Evolutionary conservation across 2,329 filamentous ascomycete species (phyloP), one percentile per base, ranked within the genome.

Genomic region (Massarina eburnea): DNA sequence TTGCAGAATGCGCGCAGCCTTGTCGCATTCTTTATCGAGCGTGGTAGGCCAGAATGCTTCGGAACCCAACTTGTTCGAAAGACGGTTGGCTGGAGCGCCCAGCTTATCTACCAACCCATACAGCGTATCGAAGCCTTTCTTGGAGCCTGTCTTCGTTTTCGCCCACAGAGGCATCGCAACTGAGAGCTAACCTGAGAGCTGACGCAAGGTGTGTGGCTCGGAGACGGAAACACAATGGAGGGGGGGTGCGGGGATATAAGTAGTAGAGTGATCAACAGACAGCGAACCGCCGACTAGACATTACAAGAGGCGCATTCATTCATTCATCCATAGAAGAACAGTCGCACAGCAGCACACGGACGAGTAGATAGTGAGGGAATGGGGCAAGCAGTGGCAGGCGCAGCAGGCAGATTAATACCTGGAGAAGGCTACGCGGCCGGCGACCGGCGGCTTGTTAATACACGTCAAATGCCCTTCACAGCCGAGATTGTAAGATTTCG

Each of bases 21-120:
- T 96, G 72, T 96, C 89, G 71, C 87, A 88, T 76, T 96, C 91
- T 57, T 87, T 86, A 67, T 96, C 91, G 41, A 96, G 76, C 1
- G 85, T 87, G 24, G 88, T 86, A 3, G 90, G 90, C 88, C 88
- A 94, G 92, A 29, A 30, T 30, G 26, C 39, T 67, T 95, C 90
- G 22, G 80, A 80, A 46, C 90, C 90, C 29, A 95, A 76, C 71
- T 86, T 90, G 71, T 95, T 90, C 14, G 86, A 89, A 18, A 95
- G 70, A 48, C 80, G 83, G 66, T 95, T 95, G 62, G 95, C 84
- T 2, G 90, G 89, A 2, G 80, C 77, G 48, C 88, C 87, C 9
- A 87, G 75, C 64, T 86, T 87, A 70, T 88, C 84, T 39, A 83
- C 76, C 56, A 79, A 78, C 38, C 75, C 76, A 77, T 84, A 91